phyloP scores from a whole-genome alignment of 108 stramenopile genomes.

The Nitzschia palea region DNA sequence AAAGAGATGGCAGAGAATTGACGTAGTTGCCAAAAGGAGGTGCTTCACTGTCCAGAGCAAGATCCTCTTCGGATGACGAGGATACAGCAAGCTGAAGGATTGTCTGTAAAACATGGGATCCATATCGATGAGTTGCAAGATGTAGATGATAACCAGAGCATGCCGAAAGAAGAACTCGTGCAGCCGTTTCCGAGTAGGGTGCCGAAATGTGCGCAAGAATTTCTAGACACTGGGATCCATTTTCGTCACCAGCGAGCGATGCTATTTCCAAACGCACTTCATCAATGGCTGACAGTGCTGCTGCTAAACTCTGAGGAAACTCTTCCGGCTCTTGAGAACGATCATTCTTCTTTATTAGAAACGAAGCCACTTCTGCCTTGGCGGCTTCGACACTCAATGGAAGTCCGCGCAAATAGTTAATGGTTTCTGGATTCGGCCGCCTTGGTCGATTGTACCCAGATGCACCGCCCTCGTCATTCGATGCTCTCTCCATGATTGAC shows the following conservation, averaged over 20 bases:
- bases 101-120: slow-evolving; percentile 83
- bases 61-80: slow-evolving; percentile 32
- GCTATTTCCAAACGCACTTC: slow-evolving; percentile 81
- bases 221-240: slow-evolving; percentile 66
- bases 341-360: too few relatives aligned
- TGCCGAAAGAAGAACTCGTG: slow-evolving; percentile 53
- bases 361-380: slow-evolving; percentile 51
- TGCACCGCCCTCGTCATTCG: not conserved
- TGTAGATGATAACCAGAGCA: slow-evolving; percentile 68
- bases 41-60: slow-evolving; percentile 52
- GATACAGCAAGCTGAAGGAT: slow-evolving; percentile 52
- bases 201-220: slow-evolving; percentile 59
- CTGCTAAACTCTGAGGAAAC: slow-evolving; percentile 68
- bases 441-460: slow-evolving; percentile 71
- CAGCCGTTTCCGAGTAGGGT: slow-evolving; percentile 62
- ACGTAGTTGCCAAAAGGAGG: slow-evolving; percentile 33
- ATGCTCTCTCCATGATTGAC: too few relatives aligned
- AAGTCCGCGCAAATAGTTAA: slow-evolving; percentile 72
- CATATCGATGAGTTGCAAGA: slow-evolving; percentile 81
- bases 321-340: slow-evolving; percentile 3
- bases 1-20: slow-evolving; percentile 41
- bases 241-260: slow-evolving; percentile 80
- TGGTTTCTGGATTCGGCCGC: slow-evolving; percentile 73
- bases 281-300: slow-evolving; percentile 70
- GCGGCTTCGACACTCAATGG: slow-evolving; percentile 69